phyloP scores from a whole-genome alignment of 768 basidiomycete genomes.

The Auricularia sp. region DNA sequence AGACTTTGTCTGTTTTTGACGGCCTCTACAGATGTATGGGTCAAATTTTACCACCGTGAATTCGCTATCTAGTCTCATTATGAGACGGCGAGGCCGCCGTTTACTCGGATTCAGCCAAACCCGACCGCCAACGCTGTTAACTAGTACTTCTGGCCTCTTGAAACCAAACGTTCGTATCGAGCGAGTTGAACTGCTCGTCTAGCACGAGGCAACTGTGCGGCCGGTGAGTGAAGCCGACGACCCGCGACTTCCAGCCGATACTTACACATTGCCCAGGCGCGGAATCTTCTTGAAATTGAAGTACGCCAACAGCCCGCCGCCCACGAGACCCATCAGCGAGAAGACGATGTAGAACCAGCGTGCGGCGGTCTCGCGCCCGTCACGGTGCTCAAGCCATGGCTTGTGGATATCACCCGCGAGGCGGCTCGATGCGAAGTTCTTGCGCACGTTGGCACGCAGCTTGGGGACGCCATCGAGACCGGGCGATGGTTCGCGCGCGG shows the following conservation, averaged over 20 bases:
- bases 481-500: not conserved
- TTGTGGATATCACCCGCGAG: not conserved
- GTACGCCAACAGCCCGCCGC: not conserved
- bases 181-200: too few relatives aligned
- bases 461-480: not conserved
- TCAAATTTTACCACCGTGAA: too few relatives aligned
- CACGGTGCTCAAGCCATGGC: not conserved
- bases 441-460: not conserved
- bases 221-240: too few relatives aligned
- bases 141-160: conserved; percentile 34
- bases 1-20: too few relatives aligned
- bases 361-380: not conserved
- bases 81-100: too few relatives aligned
- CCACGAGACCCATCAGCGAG: not conserved
- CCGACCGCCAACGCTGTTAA: too few relatives aligned
- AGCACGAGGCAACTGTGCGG: too few relatives aligned
- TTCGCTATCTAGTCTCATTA: too few relatives aligned
- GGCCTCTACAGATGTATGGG: too few relatives aligned
- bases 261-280: conserved; percentile 32
- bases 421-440: not conserved
- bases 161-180: too few relatives aligned
- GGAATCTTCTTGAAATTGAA: conserved; percentile 31
- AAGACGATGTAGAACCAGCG: not conserved
- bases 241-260: conserved; percentile 28
- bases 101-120: too few relatives aligned